These are phyloP conservation scores for Suillus lakei DNA, from an alignment of 768 basidiomycete species.

Conservation along the genomic window DNA sequence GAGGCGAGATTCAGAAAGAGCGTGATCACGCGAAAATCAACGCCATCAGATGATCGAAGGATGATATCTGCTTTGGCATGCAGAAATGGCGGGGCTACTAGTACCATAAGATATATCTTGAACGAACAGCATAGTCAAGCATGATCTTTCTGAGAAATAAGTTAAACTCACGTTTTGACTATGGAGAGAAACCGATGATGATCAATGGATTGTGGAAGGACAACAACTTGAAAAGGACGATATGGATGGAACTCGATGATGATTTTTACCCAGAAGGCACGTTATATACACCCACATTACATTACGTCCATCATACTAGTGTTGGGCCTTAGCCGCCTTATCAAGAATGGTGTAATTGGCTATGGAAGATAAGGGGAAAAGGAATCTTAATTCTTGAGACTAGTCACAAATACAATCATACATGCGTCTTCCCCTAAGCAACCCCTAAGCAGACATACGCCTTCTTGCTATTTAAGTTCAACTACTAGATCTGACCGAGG, in stretches of 20 bases:
- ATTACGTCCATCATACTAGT: neutral
- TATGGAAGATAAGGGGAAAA: neutral
- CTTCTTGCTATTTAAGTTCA: neutral
- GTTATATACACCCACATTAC: neutral
- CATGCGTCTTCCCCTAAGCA: neutral
- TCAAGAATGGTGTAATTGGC: neutral
- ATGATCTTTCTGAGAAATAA: neutral
- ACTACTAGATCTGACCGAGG: neutral
- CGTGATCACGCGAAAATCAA: slow-evolving; percentile 41
- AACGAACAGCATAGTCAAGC: neutral
- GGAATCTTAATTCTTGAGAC: neutral
- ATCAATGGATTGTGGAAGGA: neutral
- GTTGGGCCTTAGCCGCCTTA: no score
- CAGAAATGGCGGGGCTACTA: slow-evolving; percentile 34
- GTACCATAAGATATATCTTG: neutral
- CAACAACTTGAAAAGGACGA: neutral
- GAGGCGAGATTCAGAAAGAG: slow-evolving; percentile 43
- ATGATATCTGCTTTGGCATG: slow-evolving; percentile 39
- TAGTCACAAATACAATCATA: no score
- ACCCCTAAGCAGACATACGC: neutral
- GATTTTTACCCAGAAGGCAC: neutral
- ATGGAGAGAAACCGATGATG: neutral
- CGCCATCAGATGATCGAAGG: slow-evolving; percentile 41
- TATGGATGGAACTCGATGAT: neutral
- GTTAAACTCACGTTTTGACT: neutral